Evolutionary conservation across 176 grass and related monocot genomes (phyloP).

Genomic region (Carex scoparia): DNA sequence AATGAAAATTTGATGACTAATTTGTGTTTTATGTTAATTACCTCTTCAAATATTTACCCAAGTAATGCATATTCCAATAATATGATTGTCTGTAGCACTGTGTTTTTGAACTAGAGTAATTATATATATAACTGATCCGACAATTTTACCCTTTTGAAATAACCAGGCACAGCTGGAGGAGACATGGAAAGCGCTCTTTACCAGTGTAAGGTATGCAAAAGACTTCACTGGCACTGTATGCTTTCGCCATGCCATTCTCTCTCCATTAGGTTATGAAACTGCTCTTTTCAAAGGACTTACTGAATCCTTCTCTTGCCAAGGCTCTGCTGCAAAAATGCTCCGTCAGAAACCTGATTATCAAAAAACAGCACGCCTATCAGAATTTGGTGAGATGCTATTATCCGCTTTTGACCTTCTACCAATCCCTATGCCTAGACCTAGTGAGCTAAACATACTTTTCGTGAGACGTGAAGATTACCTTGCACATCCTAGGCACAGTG

Average conservation of each 20-base stretch:
- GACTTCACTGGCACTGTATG: conserved; percentile 86
- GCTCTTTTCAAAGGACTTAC: conserved; percentile 91
- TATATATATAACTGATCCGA: not conserved
- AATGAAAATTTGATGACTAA: not conserved
- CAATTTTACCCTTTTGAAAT: conserved; percentile 16
- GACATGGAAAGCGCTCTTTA: conserved; percentile 92
- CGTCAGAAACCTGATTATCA: conserved; percentile 35
- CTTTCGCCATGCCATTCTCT: conserved; percentile 78
- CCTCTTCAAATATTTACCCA: not conserved
- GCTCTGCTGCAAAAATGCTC: conserved; percentile 42
- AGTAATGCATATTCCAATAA: not conserved
- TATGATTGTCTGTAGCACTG: not conserved
- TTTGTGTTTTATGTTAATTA: not conserved
- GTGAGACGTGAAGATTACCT: conserved; percentile 89
- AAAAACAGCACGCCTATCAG: conserved; percentile 80
- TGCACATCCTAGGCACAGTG: conserved; percentile 86
- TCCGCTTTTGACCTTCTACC: conserved; percentile 58
- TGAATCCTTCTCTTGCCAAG: conserved; percentile 64
- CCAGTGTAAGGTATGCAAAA: conserved; percentile 72
- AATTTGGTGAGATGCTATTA: conserved; percentile 89
- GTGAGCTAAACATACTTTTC: conserved; percentile 70
- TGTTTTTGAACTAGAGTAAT: not conserved
- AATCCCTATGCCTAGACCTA: conserved; percentile 38
- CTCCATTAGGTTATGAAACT: conserved; percentile 94
- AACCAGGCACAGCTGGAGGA: conserved; percentile 79